A percentile compares a stretch with the other conserved stretches of the same genome.
These are phyloP conservation scores for Arthrobotrys pseudoclavata DNA, from an alignment of 2,329 filamentous ascomycete species.

Conservation along the genomic window DNA sequence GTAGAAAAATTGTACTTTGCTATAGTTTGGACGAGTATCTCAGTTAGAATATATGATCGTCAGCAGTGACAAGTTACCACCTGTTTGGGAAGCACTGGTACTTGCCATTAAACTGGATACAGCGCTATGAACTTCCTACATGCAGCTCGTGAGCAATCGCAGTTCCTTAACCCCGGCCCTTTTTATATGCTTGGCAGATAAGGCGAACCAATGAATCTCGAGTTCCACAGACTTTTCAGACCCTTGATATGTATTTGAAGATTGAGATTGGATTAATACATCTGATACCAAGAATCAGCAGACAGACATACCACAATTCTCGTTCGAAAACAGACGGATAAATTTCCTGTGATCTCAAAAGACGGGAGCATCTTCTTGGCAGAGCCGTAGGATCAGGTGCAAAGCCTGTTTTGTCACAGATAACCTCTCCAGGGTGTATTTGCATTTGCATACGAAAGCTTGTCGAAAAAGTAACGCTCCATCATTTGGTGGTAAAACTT, in stretches of 20 bases:
- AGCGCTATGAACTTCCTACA: constrained; percentile 24
- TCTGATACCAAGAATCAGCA: constrained; percentile 14
- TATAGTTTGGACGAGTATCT: constrained; percentile 4
- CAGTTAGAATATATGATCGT: constrained; percentile 1
- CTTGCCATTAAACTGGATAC: constrained; percentile 22
- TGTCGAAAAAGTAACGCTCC: too few species aligned
- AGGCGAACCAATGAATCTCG: constrained; percentile 28
- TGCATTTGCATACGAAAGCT: constrained; percentile 10
- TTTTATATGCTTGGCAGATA: constrained; percentile 42
- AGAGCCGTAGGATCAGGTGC: constrained; percentile 30
- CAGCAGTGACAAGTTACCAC: background rate
- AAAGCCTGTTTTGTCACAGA: constrained; percentile 7
- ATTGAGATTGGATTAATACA: constrained; percentile 32
- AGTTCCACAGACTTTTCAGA: constrained; percentile 33
- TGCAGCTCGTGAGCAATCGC: constrained; percentile 12
- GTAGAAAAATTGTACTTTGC: background rate
- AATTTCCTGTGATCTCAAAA: constrained; percentile 30
- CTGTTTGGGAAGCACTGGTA: constrained; percentile 40
- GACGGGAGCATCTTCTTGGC: constrained; percentile 11
- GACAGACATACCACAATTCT: constrained; percentile 27
- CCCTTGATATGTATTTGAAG: constrained; percentile 23
- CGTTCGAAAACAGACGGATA: constrained; percentile 33
- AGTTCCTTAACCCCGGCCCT: constrained; percentile 1
- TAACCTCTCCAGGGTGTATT: background rate
- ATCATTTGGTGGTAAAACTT: too few species aligned